A percentile compares a stretch with the other conserved stretches of the same genome.
These are phyloP conservation scores for Fusarium cicatricum DNA, from an alignment of 2,329 filamentous ascomycete genomes.

Conservation along the genomic window DNA sequence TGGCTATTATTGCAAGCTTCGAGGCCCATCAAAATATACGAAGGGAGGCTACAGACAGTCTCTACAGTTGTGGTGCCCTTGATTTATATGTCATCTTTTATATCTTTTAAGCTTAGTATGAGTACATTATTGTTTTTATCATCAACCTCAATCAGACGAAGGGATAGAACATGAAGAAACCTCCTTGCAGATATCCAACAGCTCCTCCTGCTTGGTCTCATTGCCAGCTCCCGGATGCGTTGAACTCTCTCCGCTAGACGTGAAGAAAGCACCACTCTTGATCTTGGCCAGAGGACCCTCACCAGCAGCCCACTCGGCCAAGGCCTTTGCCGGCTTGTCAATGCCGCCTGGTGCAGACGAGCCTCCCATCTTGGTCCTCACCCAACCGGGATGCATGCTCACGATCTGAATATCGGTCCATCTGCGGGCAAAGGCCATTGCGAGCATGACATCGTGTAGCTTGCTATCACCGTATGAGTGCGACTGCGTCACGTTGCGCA, in stretches of 20 bases:
- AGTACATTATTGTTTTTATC: too few species aligned
- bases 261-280: constrained; percentile 23
- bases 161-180: constrained; percentile 14
- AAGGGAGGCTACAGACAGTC: background rate
- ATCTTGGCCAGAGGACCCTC: constrained; percentile 15
- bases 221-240: constrained; percentile 24
- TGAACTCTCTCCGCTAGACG: constrained; percentile 9
- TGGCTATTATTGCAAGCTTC: too few species aligned
- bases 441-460: constrained; percentile 33
- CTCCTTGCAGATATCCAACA: constrained; percentile 14
- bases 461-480: constrained; percentile 33
- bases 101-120: too few species aligned
- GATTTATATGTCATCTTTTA: background rate
- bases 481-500: constrained; percentile 22
- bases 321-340: constrained; percentile 12
- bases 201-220: constrained; percentile 27
- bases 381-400: constrained; percentile 35
- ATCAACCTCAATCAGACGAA: too few species aligned
- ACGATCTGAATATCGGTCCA: constrained; percentile 26
- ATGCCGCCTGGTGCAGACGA: constrained; percentile 15
- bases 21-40: too few species aligned
- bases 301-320: constrained; percentile 25
- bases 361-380: constrained; percentile 34
- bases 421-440: constrained; percentile 28
- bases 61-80: background rate